These are phyloP conservation scores for Clonostachys rosea DNA, from an alignment of 2,329 filamentous ascomycete species.

Conservation along the genomic window DNA sequence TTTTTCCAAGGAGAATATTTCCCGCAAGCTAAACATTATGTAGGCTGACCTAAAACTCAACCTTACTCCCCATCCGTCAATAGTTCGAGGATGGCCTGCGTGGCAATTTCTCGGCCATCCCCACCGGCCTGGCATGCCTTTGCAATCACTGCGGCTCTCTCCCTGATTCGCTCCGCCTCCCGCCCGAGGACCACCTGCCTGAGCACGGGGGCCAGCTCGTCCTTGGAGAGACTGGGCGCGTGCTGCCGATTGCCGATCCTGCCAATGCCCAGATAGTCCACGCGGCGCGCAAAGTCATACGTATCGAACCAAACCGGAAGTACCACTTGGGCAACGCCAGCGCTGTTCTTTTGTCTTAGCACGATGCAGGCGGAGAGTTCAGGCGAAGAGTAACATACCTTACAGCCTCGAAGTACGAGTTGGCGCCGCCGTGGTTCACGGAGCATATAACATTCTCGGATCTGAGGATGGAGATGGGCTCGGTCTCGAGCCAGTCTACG, in stretches of 20 bases:
- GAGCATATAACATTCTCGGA: conserved; percentile 30
- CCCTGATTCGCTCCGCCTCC: too few species aligned
- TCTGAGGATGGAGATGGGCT: conserved; percentile 28
- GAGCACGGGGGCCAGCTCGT: neutral
- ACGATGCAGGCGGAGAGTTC: too few species aligned
- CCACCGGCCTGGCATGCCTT: too few species aligned
- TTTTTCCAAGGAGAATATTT: too few species aligned
- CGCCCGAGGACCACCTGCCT: neutral
- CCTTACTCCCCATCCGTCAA: too few species aligned
- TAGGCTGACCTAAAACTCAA: too few species aligned
- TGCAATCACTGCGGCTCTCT: too few species aligned
- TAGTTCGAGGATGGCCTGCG: too few species aligned
- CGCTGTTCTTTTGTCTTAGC: conserved; percentile 16
- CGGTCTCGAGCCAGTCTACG: conserved; percentile 29
- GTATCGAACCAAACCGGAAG: conserved; percentile 39
- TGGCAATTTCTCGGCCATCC: too few species aligned
- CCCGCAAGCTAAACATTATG: too few species aligned
- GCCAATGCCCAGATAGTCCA: conserved; percentile 36
- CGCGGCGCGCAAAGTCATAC: conserved; percentile 38
- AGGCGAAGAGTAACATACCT: conserved; percentile 14
- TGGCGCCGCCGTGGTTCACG: conserved; percentile 41
- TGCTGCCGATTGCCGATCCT: conserved; percentile 10
- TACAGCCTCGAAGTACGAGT: conserved; percentile 31
- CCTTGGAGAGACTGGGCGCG: neutral
- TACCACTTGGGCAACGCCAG: conserved; percentile 37